Percentiles rank a stretch among this genome's conserved stretches.
Conservation (phyloP, 441 rosid genomes). For the Croton laevigatus region DNA sequence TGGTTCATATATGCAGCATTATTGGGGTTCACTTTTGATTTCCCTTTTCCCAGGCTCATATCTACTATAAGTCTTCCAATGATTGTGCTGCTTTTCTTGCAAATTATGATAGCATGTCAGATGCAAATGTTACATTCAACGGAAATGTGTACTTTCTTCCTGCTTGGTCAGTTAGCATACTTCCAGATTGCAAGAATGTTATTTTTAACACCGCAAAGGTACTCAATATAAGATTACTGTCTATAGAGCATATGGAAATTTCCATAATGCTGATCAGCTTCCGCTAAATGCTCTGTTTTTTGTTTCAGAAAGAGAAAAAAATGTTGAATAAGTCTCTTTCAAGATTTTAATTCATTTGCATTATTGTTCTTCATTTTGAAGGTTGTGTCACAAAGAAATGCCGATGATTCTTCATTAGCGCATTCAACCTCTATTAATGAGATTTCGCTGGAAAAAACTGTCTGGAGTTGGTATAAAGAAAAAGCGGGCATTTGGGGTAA, state of each 20-base stretch:
- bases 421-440: slow-evolving; percentile 24
- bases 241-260: not conserved
- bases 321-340: not conserved
- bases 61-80: slow-evolving; percentile 50
- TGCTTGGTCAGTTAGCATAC: slow-evolving; percentile 80
- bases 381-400: slow-evolving; percentile 54
- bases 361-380: slow-evolving; percentile 27
- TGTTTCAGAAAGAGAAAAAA: too few species aligned
- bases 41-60: slow-evolving; percentile 46
- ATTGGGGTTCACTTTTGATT: not conserved
- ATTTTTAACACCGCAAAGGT: slow-evolving; percentile 70
- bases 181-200: slow-evolving; percentile 61
- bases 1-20: not conserved
- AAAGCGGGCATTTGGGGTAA: slow-evolving; percentile 50
- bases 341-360: not conserved
- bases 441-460: slow-evolving; percentile 25
- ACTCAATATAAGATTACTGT: not conserved
- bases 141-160: slow-evolving; percentile 57
- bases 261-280: not conserved
- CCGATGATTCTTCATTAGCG: slow-evolving; percentile 33
- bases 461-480: slow-evolving; percentile 63
- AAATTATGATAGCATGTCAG: slow-evolving; percentile 41
- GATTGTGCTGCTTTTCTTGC: slow-evolving; percentile 68
- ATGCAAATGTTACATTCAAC: slow-evolving; percentile 50
- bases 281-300: too few species aligned